Evolutionary conservation across 2,329 filamentous ascomycete species (phyloP), one percentile per base, ranked within the genome.

Genomic region (Aspergillus ruber): DNA sequence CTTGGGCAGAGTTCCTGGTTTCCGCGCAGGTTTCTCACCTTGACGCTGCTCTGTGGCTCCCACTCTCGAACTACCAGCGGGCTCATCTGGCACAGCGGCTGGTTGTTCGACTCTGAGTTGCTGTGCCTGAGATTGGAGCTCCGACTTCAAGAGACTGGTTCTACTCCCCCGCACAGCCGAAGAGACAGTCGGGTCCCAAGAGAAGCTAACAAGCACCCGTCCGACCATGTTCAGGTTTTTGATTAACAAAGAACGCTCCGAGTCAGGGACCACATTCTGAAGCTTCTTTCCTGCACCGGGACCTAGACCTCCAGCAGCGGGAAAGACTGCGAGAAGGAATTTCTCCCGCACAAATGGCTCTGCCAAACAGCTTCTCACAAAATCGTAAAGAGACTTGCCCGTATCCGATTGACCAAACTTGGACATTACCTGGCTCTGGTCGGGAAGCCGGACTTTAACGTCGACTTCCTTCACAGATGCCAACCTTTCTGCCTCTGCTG

Each of bases 401-500:
- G 86, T 89, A 45, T 90, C 84, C 1, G 74, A 65, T 17, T 82
- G 81, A 1, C 76, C 78, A 55, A 94, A 82, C n/a, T 76, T 78
- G 70, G 84, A 84, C 44, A 89, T 81, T 27, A 90, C 81, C 45
- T 84, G 83, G 48, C 83, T 86, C 57, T 90, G 87, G 63, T 97
- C 90, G 0, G 91, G 91, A 57, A 96, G 90, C 21, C 90, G 85
- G 43, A 96, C 80, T 54, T 87, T 89, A 53, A 97, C 77, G 23
- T 82, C 78, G 27, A 95, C 80, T 27, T 81, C 80, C 44, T 79
- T 81, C 50, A 90, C 77, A 4, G 79, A 77, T 4, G 83, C 78
- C 1, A 90, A 72, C 53, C 77, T 84, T 25, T 83, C 82, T 42
- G 80, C 79, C 45, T 84, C 82, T 18, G 80, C 83, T 4, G 80